phyloP scores from a whole-genome alignment of 2,329 filamentous ascomycete genomes.

The Colletotrichum sp. region DNA sequence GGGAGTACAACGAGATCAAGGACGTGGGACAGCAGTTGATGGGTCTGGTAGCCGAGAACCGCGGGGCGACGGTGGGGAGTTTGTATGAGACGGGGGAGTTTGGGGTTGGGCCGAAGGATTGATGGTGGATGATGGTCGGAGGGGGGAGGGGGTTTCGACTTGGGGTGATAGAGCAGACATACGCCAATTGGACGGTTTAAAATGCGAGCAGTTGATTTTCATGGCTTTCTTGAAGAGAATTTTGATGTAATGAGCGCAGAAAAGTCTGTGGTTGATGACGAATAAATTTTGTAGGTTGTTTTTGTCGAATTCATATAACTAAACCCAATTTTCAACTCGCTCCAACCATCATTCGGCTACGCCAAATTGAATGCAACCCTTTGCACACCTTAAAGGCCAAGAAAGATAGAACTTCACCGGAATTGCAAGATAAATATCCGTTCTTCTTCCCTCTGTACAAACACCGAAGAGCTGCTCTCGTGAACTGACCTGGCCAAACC shows the following conservation, averaged over 20 bases:
- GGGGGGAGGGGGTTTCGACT: no score
- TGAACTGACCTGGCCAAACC: no score
- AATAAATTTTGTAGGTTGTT: no score
- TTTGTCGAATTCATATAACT: no score
- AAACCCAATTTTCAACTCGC: no score
- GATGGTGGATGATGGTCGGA: background rate
- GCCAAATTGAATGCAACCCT: no score
- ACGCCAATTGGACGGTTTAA: rapidly evolving
- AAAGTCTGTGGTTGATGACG: background rate
- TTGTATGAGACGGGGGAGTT: constrained; percentile 35
- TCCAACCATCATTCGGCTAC: no score
- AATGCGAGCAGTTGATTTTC: rapidly evolving
- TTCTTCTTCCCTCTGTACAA: no score
- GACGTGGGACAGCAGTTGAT: constrained; percentile 43
- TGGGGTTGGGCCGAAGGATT: constrained; percentile 33
- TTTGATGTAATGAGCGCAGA: background rate
- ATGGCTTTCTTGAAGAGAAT: rapidly evolving
- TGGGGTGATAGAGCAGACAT: background rate
- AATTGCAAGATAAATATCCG: no score
- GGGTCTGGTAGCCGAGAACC: constrained; percentile 40
- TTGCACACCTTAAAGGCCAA: no score
- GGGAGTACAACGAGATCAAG: constrained; percentile 42
- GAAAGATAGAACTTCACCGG: no score
- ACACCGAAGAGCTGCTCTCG: no score
- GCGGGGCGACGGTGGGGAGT: constrained; percentile 32